A percentile compares a stretch with the other conserved stretches of the same genome.
These are phyloP conservation scores for Hypoxylon sp. DNA, from an alignment of 2,329 filamentous ascomycete genomes.

Conservation along the genomic window DNA sequence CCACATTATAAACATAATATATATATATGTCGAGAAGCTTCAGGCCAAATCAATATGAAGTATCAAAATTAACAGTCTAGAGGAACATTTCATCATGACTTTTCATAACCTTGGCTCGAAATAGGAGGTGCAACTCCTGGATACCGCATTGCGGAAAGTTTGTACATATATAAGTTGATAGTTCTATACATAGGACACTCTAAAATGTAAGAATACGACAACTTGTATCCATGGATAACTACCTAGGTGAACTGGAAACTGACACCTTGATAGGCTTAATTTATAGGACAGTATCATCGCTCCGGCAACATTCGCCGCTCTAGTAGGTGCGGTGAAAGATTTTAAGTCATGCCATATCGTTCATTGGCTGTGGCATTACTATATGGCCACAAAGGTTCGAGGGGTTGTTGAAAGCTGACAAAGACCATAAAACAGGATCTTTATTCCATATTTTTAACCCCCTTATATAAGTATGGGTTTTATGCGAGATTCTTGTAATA, in stretches of 20 bases:
- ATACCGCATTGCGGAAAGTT: constrained; percentile 3
- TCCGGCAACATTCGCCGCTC: not conserved
- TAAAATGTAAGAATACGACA: not conserved
- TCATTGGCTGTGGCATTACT: constrained; percentile 13
- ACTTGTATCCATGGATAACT: not conserved
- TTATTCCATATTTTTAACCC: not conserved
- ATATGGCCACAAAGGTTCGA: constrained; percentile 10
- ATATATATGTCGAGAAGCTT: not conserved
- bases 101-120: constrained; percentile 8
- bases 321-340: constrained; percentile 1
- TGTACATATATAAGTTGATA: not conserved
- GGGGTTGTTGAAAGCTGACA: not conserved
- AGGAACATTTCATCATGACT: not conserved
- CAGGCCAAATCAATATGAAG: not conserved
- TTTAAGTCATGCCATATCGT: constrained; percentile 2
- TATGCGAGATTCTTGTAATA: too few species aligned
- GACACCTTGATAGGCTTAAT: not conserved
- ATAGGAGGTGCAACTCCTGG: constrained; percentile 2
- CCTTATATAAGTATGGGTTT: not conserved
- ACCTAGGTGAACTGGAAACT: not conserved
- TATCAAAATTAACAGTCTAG: not conserved
- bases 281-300: not conserved
- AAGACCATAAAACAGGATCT: constrained; percentile 2
- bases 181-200: not conserved
- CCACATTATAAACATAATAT: not conserved